Evolutionary conservation across 495 filamentous ascomycete species (phyloP).

Genomic region (Stereocaulon alpinum): DNA sequence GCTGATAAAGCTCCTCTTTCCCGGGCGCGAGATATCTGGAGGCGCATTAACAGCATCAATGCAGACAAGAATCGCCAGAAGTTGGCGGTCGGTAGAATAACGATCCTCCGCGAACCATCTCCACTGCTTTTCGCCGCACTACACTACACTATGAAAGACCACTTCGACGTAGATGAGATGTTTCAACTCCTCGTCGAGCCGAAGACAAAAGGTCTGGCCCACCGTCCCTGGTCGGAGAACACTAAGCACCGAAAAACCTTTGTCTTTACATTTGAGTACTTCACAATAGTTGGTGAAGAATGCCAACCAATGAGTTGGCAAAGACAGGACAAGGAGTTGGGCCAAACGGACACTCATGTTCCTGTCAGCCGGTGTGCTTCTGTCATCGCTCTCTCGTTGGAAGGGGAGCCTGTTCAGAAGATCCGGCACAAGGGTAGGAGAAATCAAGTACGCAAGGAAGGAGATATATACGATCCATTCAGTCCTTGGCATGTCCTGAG

Average conservation of each 20-base stretch:
- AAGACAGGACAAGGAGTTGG: constrained; percentile 28
- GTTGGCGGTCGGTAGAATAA: constrained; percentile 41
- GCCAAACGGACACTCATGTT: constrained; percentile 31
- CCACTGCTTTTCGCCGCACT: constrained; percentile 41
- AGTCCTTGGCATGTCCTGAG: constrained; percentile 43
- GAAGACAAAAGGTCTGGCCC: constrained; percentile 28
- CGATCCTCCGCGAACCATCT: constrained; percentile 41
- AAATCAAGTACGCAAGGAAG: constrained; percentile 24
- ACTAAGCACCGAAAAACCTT: constrained; percentile 34
- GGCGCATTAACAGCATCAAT: constrained; percentile 25
- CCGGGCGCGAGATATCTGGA: constrained; percentile 28
- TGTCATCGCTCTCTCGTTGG: constrained; percentile 38
- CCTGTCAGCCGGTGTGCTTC: constrained; percentile 40
- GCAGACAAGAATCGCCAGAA: constrained; percentile 23
- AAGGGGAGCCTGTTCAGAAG: constrained; percentile 29
- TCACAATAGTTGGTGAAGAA: constrained; percentile 37
- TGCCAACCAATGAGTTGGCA: constrained; percentile 44
- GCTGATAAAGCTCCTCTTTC: constrained; percentile 23
- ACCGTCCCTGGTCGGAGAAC: constrained; percentile 32
- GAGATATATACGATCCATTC: constrained; percentile 37
- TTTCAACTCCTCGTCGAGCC: constrained; percentile 33
- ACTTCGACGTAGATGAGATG: constrained; percentile 46
- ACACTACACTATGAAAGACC: constrained; percentile 36
- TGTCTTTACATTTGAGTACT: constrained; percentile 47
- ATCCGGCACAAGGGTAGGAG: constrained; percentile 30